Evolutionary conservation across 768 basidiomycete species (phyloP), one percentile per base, ranked within the genome.

Genomic region (Collybia mongolica): DNA sequence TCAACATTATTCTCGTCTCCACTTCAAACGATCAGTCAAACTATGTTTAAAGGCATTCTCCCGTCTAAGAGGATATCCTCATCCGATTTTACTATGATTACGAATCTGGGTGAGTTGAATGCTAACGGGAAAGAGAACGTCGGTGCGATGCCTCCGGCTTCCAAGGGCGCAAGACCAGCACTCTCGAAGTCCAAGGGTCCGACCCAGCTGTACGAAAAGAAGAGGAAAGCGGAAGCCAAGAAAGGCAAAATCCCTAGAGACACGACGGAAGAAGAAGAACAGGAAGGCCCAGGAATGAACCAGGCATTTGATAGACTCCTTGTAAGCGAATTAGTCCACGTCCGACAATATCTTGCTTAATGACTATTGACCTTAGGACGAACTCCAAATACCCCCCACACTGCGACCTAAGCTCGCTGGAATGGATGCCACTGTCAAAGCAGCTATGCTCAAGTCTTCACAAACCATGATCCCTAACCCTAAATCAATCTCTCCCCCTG

Each of bases 371-470:
- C 48, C 50, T 11, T 55, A 94, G 92, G 90, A 95, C 65, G 90
- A 93, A 51, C 82, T 95, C 45, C 92, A 95, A 69, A 92, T 95
- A 18, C 93, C 93, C 3, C 70, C 80, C 6, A 82, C 81, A 2
- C 71, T 93, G 19, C 80, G 93, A 6, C 86, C 84, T 1, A 91
- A 92, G 67, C 80, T 95, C 15, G 74, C 75, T 42, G 83, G 82
- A 14, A 90, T 96, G 81, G 90, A 95, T 49, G 71, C 84, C 0
- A 83, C 86, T 1, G 88, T 96, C 44, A 96, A 96, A 64, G 91
- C 89, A 4, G 90, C 89, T 11, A 94, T 96, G 90, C 73, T 96
- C 49, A 92, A 90, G 63, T 91, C 90, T 0, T 92, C 91, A 0
- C 83, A 86, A 24, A 78, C 80, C 22, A 71, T 90, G 64, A 69